Conservation (phyloP, 78 protist species). For the Dictyostelium firmibasis region DNA sequence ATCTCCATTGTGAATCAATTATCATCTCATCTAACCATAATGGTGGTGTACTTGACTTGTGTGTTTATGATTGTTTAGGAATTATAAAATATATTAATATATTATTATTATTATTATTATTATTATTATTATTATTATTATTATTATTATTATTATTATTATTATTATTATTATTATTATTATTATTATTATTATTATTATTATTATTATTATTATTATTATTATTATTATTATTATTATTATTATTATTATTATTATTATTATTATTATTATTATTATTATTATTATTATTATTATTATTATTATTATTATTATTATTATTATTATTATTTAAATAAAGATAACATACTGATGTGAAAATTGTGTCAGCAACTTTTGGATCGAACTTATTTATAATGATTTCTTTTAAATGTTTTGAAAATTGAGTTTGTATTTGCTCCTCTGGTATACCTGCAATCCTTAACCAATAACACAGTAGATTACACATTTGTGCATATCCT, state of each 20-base stretch:
- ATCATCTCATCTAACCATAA: conserved; percentile 76
- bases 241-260: neutral
- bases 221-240: neutral
- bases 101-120: neutral
- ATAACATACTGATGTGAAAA: conserved; percentile 64
- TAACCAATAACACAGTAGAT: conserved; percentile 58
- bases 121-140: neutral
- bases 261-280: too few species aligned
- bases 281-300: too few species aligned
- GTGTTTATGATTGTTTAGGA: too few species aligned
- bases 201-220: too few species aligned
- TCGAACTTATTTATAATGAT: conserved; percentile 60
- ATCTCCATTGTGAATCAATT: conserved; percentile 55
- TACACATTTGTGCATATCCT: conserved; percentile 82
- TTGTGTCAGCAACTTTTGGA: conserved; percentile 70
- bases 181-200: too few species aligned
- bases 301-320: too few species aligned
- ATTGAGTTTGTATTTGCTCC: neutral
- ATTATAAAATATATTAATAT: neutral
- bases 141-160: too few species aligned
- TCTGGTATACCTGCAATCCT: conserved; percentile 20
- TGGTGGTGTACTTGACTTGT: conserved; percentile 61
- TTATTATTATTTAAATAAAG: neutral
- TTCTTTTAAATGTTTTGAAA: conserved; percentile 61
- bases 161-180: neutral